phyloP scores from a whole-genome alignment of 139 green algal species.

The Chlorella sp. region DNA sequence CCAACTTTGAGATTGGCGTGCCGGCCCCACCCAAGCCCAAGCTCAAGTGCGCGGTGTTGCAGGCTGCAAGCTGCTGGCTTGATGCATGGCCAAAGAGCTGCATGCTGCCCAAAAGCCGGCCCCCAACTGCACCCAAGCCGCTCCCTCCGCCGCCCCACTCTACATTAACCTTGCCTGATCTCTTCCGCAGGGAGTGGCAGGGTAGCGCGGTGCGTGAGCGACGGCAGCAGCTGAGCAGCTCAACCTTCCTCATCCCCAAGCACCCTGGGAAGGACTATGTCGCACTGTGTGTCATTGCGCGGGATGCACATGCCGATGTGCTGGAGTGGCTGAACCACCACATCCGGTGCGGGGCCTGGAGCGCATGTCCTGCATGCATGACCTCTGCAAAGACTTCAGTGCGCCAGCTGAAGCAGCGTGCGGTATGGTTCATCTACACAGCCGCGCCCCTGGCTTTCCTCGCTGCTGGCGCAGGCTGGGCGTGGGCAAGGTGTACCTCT shows the following conservation, averaged over 20 bases:
- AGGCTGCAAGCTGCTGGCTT: no score
- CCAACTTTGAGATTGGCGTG: slow-evolving; percentile 34
- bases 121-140: no score
- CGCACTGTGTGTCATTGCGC: slow-evolving; percentile 39
- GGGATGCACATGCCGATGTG: slow-evolving; percentile 44
- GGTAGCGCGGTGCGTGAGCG: not conserved
- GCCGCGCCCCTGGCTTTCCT: no score
- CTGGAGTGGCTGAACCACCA: slow-evolving; percentile 50
- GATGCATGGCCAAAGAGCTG: no score
- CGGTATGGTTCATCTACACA: no score
- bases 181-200: slow-evolving; percentile 26
- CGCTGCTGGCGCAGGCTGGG: slow-evolving; percentile 44
- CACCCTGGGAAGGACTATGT: slow-evolving; percentile 32
- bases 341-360: not conserved
- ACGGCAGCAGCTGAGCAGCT: slow-evolving; percentile 13
- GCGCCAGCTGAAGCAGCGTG: no score
- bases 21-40: not conserved
- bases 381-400: no score
- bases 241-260: not conserved
- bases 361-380: no score
- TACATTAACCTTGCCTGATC: no score
- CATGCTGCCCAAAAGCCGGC: no score
- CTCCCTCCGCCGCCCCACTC: no score
- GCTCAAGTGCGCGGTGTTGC: slow-evolving; percentile 13
- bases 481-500: slow-evolving; percentile 31